phyloP scores from a whole-genome alignment of 192 early-diverging fungal genomes.

The Coemansia sp. region DNA sequence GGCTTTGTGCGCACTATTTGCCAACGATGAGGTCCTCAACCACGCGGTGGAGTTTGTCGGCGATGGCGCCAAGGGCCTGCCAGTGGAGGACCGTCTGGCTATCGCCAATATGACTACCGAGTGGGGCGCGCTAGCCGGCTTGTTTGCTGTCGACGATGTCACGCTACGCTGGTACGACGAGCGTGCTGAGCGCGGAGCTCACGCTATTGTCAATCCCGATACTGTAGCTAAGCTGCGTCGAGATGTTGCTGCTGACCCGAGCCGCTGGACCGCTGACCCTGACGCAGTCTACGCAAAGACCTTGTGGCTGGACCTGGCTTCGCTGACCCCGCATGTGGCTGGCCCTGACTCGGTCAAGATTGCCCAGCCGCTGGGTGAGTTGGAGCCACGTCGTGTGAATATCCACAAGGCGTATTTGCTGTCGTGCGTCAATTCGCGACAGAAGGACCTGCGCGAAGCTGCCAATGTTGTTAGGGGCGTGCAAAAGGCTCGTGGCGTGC shows the following conservation, averaged over 20 bases:
- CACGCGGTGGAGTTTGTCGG: conserved; percentile 95
- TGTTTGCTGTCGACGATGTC: conserved; percentile 88
- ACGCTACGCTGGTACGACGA: conserved; percentile 72
- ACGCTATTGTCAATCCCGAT: conserved; percentile 48
- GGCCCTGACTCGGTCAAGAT: conserved; percentile 97
- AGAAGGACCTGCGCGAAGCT: conserved; percentile 83
- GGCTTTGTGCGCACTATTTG: conserved; percentile 87
- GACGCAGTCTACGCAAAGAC: conserved; percentile 80
- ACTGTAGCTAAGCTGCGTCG: conserved; percentile 52
- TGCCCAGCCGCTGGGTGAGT: conserved; percentile 71
- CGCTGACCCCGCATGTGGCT: conserved; percentile 83
- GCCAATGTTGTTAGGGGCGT: conserved; percentile 67
- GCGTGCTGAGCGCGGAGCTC: conserved; percentile 47
- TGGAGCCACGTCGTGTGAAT: conserved; percentile 70
- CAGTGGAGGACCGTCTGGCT: conserved; percentile 88
- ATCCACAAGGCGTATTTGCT: conserved; percentile 98
- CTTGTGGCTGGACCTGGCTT: conserved; percentile 82
- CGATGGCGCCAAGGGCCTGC: conserved; percentile 58
- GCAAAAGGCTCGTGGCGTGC: conserved; percentile 25
- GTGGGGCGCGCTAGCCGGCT: conserved; percentile 97
- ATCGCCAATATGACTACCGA: conserved; percentile 99
- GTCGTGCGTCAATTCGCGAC: conserved; percentile 94
- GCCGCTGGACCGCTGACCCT: conserved; percentile 47
- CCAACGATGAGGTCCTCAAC: conserved; percentile 95
- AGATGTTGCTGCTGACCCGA: conserved; percentile 31